Percentiles rank a stretch among this genome's conserved stretches.
Conservation (phyloP, 208 protist species). For the Leishmania aethiopica region DNA sequence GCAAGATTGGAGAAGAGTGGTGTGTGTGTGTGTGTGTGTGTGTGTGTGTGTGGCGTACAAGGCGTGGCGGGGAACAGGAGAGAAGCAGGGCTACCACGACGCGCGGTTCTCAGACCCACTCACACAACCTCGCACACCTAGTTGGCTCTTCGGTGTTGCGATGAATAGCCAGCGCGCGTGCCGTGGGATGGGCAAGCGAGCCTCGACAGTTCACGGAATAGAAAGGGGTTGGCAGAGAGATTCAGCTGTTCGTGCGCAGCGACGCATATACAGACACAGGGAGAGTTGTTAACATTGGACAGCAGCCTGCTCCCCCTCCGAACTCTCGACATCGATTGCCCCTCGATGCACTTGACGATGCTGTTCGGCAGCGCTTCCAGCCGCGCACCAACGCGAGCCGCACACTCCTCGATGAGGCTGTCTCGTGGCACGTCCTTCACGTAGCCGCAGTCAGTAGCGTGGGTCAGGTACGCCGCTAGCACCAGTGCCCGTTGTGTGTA, state of each 20-base stretch:
- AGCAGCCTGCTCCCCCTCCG: background rate
- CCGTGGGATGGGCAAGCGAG: background rate
- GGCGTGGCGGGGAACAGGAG: background rate
- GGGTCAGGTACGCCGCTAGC: slow-evolving; percentile 27
- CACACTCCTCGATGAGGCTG: slow-evolving; percentile 30
- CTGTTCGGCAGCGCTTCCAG: slow-evolving; percentile 45
- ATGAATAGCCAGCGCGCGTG: background rate
- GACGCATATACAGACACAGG: slow-evolving; percentile 1
- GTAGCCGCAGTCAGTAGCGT: too few species aligned
- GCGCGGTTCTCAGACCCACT: background rate
- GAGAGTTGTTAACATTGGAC: background rate
- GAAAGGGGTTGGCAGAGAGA: background rate
- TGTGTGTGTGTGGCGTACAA: too few species aligned
- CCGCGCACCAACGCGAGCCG: slow-evolving; percentile 23
- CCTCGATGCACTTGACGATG: slow-evolving; percentile 44
- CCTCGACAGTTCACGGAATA: background rate
- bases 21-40: background rate
- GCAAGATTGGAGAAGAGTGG: background rate
- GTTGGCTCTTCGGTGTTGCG: too few species aligned
- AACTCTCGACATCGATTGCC: slow-evolving; percentile 13
- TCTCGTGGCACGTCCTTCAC: slow-evolving; percentile 18
- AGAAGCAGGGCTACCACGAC: background rate
- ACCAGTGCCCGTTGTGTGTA: slow-evolving; percentile 8
- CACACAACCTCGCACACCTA: background rate
- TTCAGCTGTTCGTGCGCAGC: background rate